phyloP scores from a whole-genome alignment of 2,329 filamentous ascomycete species.

The Penicillium sp. region DNA sequence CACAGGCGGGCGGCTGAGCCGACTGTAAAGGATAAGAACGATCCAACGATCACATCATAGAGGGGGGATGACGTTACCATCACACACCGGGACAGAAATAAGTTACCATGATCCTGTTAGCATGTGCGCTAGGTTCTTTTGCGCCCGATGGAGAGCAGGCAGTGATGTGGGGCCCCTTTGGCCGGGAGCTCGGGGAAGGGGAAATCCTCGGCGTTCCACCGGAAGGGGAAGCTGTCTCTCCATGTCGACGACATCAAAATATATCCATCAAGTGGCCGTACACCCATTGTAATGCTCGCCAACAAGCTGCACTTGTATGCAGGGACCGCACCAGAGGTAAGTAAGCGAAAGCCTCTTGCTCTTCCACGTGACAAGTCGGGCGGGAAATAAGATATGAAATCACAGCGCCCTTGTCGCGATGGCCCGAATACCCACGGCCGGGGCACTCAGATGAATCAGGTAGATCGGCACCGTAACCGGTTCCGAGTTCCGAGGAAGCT shows the following conservation, averaged over 20 bases:
- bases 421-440: neutral
- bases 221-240: neutral
- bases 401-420: neutral
- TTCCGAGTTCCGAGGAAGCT: neutral
- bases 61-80: neutral
- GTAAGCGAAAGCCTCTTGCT: neutral
- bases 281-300: neutral
- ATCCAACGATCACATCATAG: neutral
- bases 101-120: neutral
- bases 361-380: neutral
- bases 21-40: neutral
- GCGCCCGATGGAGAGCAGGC: neutral
- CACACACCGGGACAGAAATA: neutral
- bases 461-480: neutral
- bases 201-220: neutral
- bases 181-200: too few relatives aligned
- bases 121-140: neutral
- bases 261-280: neutral
- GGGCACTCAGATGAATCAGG: neutral
- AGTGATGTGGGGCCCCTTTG: neutral
- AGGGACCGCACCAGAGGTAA: neutral
- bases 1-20: neutral
- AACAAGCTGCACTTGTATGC: neutral
- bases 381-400: neutral
- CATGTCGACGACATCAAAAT: neutral